Evolutionary conservation across 148 eudicot genomes (phyloP), one percentile per base, ranked within the genome.

Genomic region (Camellia sinensis): DNA sequence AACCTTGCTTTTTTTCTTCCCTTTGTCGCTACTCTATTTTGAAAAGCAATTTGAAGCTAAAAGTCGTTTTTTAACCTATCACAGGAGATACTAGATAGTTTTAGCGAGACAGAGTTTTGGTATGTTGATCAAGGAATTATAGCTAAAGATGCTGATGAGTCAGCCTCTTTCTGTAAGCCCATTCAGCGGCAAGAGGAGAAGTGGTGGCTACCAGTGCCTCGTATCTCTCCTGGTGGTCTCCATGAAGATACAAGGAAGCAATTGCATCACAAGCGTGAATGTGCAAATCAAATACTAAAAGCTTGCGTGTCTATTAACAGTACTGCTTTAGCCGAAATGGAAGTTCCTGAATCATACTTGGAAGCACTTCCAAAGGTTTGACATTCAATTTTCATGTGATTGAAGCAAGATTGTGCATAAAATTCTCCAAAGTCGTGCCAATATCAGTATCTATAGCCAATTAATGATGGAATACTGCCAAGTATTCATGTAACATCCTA

Each of bases 201-300:
- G 68, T 96, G 99, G 99, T 96, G 99, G 99, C 88, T 96, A 63
- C 99, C 99, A 1, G 99, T 93, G 59, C 98, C 99, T 62, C 89
- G 99, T 22, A 93, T 96, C 44, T 95, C 98, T 76, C 80, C 91
- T 46, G 93, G 91, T 12, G 99, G 99, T 62, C 89, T 96, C 14
- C 88, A 83, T 40, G 97, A 90, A 80, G 83, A 67, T 37, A 83
- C 88, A 66, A 78, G 95, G 77, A 96, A 90, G 80, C 90, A 91
- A 75, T 86, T 96, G 45, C 90, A 86, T 76, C 88, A 90, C 89
- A 94, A 88, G 80, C 98, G 98, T 4, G 99, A 96, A 89, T 92
- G 93, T 79, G 87, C 94, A 4, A 89, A 83, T 77, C 99, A 96
- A 80, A 94, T 96, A 80, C 86, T 94, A 19, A 96, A 96, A 88